Evolutionary conservation across 139 green algal genomes (phyloP), one percentile per base, ranked within the genome.

Genomic region (Diplosphaera chodatii): DNA sequence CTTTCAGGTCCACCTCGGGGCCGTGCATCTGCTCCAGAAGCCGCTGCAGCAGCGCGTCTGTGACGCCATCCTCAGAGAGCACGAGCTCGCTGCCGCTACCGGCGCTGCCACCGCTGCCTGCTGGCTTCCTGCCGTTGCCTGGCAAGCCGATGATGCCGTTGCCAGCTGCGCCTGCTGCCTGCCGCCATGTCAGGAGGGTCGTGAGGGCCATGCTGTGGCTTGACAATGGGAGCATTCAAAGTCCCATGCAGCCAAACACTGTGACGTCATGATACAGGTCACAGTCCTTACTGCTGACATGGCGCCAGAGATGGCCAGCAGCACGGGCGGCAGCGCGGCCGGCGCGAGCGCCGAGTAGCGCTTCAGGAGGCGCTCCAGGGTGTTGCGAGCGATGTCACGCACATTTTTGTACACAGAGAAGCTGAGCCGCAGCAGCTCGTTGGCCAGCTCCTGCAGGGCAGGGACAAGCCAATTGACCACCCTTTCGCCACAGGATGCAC

Each of bases 261-360:
- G n/a, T n/a, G n/a, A n/a, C n/a, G n/a, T n/a, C n/a, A n/a, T n/a
- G n/a, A n/a, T n/a, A n/a, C n/a, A n/a, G n/a, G 37, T 48, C 8
- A 20, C 8, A 48, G 37, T 6, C 13, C 10, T 25, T 3, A 23
- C 48, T 3, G 3, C 48, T 23, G 48, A 59, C 48, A 59, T 10
- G 13, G 16, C 16, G 16, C 48, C 48, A 3, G 48, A 21, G 16
- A 59, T 59, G 16, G 48, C 20, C 20, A 37, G 69, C 41, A 90
- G 76, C 27, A 84, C 55, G 6, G 74, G 64, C 21, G 82, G 79
- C 70, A 84, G 72, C 30, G 74, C 32, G 25, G 67, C 29, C 25
- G 74, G 72, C 23, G 71, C 78, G 33, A 92, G 72, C 25, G 30
- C 69, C 21, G 86, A 75, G 75, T 87, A 92, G n/a, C 85, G 80